Conservation (phyloP, 2,329 filamentous ascomycete genomes). For the Epichloe scottii region DNA sequence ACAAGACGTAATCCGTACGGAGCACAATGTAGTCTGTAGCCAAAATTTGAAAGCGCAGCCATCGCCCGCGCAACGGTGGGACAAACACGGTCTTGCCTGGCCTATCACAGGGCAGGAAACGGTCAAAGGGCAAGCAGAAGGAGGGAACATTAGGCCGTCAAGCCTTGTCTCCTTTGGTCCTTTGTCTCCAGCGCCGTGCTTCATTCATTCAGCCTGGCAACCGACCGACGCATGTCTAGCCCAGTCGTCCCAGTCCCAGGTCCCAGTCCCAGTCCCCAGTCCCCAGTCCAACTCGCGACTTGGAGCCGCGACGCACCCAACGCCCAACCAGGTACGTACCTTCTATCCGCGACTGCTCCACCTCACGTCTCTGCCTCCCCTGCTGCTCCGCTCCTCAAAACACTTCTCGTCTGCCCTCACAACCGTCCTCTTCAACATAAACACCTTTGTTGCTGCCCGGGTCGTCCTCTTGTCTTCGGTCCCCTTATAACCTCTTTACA, state of each 20-base stretch:
- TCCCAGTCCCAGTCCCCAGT: no score
- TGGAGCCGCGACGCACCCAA: constrained; percentile 5
- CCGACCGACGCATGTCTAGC: not conserved
- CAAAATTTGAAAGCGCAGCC: not conserved
- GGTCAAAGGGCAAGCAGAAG: not conserved
- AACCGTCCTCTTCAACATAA: constrained; percentile 20
- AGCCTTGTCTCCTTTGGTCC: not conserved
- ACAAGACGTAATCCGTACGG: not conserved
- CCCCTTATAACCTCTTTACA: constrained; percentile 9
- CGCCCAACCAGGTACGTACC: constrained; percentile 7
- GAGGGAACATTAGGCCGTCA: not conserved
- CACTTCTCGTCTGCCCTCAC: constrained; percentile 23
- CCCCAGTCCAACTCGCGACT: constrained; percentile 4
- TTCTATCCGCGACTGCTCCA: constrained; percentile 10
- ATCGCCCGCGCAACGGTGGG: constrained; percentile 7
- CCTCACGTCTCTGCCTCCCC: constrained; percentile 16
- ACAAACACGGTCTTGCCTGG: constrained; percentile 5
- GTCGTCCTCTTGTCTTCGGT: constrained; percentile 11
- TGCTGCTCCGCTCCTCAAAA: constrained; percentile 24
- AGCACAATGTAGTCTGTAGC: not conserved
- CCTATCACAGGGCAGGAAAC: constrained; percentile 3
- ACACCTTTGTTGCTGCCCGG: constrained; percentile 19
- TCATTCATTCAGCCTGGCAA: constrained; percentile 4
- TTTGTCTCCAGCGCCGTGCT: not conserved
- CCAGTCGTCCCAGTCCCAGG: not conserved